Evolutionary conservation across 2,329 filamentous ascomycete genomes (phyloP).

Genomic region (Ustulina deusta): DNA sequence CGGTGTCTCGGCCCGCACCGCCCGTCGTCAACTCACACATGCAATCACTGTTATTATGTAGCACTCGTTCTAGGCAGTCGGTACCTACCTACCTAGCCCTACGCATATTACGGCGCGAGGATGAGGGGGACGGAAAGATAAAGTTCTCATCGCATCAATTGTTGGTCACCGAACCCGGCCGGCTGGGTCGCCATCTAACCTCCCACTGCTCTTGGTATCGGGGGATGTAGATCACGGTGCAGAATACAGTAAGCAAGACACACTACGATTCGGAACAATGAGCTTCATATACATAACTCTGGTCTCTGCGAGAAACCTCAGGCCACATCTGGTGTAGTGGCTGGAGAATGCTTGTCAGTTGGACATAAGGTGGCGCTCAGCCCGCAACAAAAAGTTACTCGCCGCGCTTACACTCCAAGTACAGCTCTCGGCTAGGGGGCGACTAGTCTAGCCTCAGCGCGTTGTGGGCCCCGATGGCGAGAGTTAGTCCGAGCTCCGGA

Average conservation of each 20-base stretch:
- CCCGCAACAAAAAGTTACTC: too few species aligned
- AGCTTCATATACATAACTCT: too few species aligned
- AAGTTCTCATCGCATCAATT: slow-evolving; percentile 9
- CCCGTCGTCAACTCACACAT: slow-evolving; percentile 6
- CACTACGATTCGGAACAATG: background rate
- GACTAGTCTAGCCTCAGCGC: slow-evolving; percentile 7
- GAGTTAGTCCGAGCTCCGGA: slow-evolving; percentile 4
- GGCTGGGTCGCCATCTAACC: slow-evolving; percentile 21
- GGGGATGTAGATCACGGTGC: slow-evolving; percentile 7
- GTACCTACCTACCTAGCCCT: slow-evolving; percentile 19
- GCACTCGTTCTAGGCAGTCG: background rate
- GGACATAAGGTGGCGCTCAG: slow-evolving; percentile 3
- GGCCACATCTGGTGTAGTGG: background rate
- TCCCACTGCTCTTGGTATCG: background rate
- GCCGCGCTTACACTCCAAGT: too few species aligned
- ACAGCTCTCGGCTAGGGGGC: too few species aligned
- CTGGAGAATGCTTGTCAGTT: background rate
- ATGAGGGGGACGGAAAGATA: background rate
- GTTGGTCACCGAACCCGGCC: slow-evolving; percentile 19
- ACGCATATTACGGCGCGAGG: slow-evolving; percentile 12
- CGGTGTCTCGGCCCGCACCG: slow-evolving; percentile 35
- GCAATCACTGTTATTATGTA: slow-evolving; percentile 3
- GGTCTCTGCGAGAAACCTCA: background rate
- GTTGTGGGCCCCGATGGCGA: slow-evolving; percentile 17
- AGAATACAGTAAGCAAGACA: slow-evolving; percentile 31